These are phyloP conservation scores for Mortierella sp. DNA, from an alignment of 371 early-diverging fungal genomes.

Conservation along the genomic window DNA sequence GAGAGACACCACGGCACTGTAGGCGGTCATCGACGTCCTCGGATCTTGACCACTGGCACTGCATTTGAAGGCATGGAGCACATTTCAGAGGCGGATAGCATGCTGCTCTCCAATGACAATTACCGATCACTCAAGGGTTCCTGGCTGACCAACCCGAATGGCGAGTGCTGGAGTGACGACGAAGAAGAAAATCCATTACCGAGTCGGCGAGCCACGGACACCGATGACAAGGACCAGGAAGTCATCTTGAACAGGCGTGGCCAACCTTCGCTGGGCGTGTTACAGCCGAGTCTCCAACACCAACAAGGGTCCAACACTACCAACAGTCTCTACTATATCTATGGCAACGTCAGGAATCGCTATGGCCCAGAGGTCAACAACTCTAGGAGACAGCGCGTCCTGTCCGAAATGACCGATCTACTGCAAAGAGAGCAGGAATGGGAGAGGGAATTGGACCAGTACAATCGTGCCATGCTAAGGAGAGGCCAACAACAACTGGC, in stretches of 20 bases:
- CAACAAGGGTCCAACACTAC: background rate
- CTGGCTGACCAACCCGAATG: constrained; percentile 46
- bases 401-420: constrained; percentile 41
- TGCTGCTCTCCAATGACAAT: constrained; percentile 12
- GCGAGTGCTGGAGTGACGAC: constrained; percentile 52
- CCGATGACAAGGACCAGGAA: constrained; percentile 40
- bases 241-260: constrained; percentile 2
- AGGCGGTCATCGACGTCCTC: constrained; percentile 26
- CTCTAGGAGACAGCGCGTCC: constrained; percentile 23
- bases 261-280: constrained; percentile 12
- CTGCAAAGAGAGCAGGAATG: constrained; percentile 31
- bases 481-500: too few species aligned
- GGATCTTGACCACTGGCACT: constrained; percentile 43
- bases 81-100: constrained; percentile 33
- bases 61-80: constrained; percentile 45
- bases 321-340: constrained; percentile 17
- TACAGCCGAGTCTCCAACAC: constrained; percentile 11
- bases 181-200: constrained; percentile 22
- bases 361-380: constrained; percentile 25
- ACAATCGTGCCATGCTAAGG: constrained; percentile 19
- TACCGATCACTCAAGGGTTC: constrained; percentile 39
- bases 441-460: constrained; percentile 33
- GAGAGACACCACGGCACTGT: constrained; percentile 14
- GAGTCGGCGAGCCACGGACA: constrained; percentile 3
- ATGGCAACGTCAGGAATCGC: constrained; percentile 39